Percentiles rank a stretch among this genome's conserved stretches.
These are phyloP conservation scores for Mycena epipterygia DNA, from an alignment of 768 basidiomycete genomes.

Conservation along the genomic window DNA sequence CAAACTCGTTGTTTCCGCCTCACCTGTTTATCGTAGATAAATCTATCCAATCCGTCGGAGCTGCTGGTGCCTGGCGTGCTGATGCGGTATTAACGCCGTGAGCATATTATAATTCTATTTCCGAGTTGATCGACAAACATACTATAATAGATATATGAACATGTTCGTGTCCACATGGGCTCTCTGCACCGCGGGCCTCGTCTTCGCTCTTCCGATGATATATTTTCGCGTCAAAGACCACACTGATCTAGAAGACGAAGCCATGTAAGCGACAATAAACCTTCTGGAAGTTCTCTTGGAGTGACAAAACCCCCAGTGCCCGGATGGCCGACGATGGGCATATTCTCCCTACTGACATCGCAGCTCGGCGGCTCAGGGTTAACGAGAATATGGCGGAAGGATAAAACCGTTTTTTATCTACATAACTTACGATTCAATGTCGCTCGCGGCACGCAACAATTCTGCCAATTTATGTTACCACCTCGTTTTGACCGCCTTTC, in stretches of 20 bases:
- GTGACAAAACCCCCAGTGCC: conserved; percentile 42
- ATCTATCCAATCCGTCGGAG: conserved; percentile 82
- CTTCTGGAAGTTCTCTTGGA: conserved; percentile 8
- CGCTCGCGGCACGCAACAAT: too few species aligned
- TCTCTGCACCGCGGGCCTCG: conserved; percentile 61
- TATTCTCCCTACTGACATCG: conserved; percentile 35
- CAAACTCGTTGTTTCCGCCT: not conserved
- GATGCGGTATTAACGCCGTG: conserved; percentile 75
- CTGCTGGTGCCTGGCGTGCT: conserved; percentile 78
- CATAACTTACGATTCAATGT: too few species aligned
- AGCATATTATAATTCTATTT: conserved; percentile 46
- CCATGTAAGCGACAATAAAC: conserved; percentile 56
- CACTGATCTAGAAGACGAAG: conserved; percentile 65
- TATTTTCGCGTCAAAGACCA: conserved; percentile 65
- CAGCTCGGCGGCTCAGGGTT: not conserved
- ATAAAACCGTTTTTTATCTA: not conserved
- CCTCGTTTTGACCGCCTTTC: too few species aligned
- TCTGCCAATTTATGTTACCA: too few species aligned
- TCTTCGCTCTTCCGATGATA: conserved; percentile 70
- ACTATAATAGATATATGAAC: conserved; percentile 63
- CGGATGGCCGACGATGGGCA: conserved; percentile 59
- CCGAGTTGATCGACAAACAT: conserved; percentile 33
- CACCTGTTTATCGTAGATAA: conserved; percentile 61
- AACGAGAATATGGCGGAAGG: not conserved
- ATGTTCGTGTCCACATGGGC: conserved; percentile 69